phyloP scores from a whole-genome alignment of 1,139 yeast genomes.

The Pichia sp. region DNA sequence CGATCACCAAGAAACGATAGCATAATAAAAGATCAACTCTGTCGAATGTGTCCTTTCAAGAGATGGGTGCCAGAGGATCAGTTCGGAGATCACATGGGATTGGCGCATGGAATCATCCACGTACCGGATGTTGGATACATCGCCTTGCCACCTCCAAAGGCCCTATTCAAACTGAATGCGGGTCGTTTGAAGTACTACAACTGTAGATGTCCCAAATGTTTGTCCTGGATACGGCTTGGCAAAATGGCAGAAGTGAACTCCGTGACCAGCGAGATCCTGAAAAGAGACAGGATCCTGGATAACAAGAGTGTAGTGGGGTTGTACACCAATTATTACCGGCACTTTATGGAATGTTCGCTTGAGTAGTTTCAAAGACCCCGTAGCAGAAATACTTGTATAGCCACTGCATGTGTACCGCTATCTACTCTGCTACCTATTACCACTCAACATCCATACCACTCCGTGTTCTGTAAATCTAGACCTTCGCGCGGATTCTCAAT shows the following conservation, averaged over 20 bases:
- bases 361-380: too few relatives aligned
- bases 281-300: neutral
- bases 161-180: constrained; percentile 11
- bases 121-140: constrained; percentile 5
- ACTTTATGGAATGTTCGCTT: constrained; percentile 16
- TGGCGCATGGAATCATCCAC: constrained; percentile 18
- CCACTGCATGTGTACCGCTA: too few relatives aligned
- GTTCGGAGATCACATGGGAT: constrained; percentile 16
- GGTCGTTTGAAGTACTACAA: constrained; percentile 17
- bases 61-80: constrained; percentile 12
- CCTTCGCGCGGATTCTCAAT: too few relatives aligned
- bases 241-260: constrained; percentile 6
- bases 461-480: too few relatives aligned
- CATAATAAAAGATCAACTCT: constrained; percentile 7
- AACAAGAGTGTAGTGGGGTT: constrained; percentile 10
- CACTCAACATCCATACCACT: too few relatives aligned
- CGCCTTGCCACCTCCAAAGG: constrained; percentile 16
- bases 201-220: constrained; percentile 18
- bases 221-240: constrained; percentile 18
- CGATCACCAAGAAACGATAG: constrained; percentile 1
- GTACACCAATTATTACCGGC: constrained; percentile 19
- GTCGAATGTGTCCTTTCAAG: constrained; percentile 18
- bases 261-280: neutral
- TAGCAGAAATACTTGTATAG: too few relatives aligned
- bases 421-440: too few relatives aligned